A percentile compares a stretch with the other conserved stretches of the same genome.
These are phyloP conservation scores for Jamesozyma hellenica DNA, from an alignment of 805 yeast genomes.

Conservation along the genomic window DNA sequence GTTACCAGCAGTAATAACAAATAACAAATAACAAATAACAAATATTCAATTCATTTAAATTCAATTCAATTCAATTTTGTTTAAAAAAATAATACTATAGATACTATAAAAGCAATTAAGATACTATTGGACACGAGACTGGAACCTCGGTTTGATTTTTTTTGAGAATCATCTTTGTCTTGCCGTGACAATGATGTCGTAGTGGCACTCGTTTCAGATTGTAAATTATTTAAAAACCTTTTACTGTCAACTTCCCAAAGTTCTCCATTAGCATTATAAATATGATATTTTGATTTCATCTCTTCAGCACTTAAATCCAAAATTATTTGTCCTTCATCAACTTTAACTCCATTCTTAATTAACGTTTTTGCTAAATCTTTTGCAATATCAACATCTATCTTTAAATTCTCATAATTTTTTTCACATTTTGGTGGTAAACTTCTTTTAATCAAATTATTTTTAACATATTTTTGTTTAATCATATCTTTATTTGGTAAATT, in stretches of 20 bases:
- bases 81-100: no score
- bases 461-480: background rate
- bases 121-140: no score
- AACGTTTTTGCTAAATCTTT: slow-evolving; percentile 36
- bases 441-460: background rate
- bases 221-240: no score
- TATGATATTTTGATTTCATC: background rate
- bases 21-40: no score
- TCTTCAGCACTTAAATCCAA: background rate
- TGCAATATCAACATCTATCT: slow-evolving; percentile 33
- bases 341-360: slow-evolving; percentile 41
- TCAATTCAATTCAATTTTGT: no score
- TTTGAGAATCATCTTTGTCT: no score
- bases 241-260: background rate
- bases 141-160: no score
- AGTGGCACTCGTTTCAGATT: no score
- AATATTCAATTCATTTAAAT: no score
- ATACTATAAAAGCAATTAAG: no score
- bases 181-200: no score
- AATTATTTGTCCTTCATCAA: slow-evolving; percentile 33
- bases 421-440: slow-evolving; percentile 25
- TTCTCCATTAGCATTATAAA: background rate
- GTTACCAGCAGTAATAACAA: no score
- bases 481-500: slow-evolving; percentile 15
- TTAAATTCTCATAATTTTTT: slow-evolving; percentile 28